A percentile compares a stretch with the other conserved stretches of the same genome.
Conservation (phyloP, 371 early-diverging fungal species). For the Mucor irregularis region DNA sequence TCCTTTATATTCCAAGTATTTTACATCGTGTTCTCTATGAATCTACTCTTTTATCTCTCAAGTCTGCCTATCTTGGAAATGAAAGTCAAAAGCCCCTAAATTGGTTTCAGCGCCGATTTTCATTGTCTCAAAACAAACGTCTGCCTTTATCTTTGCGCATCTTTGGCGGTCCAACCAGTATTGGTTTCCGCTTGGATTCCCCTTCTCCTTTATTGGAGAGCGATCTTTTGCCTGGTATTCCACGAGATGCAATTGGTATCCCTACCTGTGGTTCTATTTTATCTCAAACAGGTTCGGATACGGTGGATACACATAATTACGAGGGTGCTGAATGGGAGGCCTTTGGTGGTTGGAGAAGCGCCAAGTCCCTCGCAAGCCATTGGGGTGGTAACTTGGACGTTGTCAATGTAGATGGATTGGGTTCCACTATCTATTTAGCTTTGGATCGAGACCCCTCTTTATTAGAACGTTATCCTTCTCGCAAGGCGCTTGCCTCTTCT, state of each 20-base stretch:
- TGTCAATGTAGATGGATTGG: constrained; percentile 74
- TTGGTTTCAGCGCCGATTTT: constrained; percentile 15
- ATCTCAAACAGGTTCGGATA: constrained; percentile 47
- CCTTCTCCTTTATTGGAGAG: constrained; percentile 22
- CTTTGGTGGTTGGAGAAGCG: constrained; percentile 32
- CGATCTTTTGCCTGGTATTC: constrained; percentile 34
- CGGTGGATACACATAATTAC: constrained; percentile 12
- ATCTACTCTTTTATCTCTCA: constrained; percentile 60
- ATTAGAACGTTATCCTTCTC: constrained; percentile 53
- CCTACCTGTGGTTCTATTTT: constrained; percentile 50
- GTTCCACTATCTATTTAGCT: constrained; percentile 75
- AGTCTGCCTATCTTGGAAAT: constrained; percentile 51
- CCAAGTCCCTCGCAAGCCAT: constrained; percentile 57
- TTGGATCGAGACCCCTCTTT: constrained; percentile 58
- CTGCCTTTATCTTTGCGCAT: constrained; percentile 41
- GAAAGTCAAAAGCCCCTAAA: constrained; percentile 51
- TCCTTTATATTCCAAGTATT: constrained; percentile 63
- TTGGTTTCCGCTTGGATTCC: constrained; percentile 36
- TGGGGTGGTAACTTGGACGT: constrained; percentile 76
- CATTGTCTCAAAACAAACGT: background rate
- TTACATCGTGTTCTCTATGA: constrained; percentile 72
- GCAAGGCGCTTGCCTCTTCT: constrained; percentile 17
- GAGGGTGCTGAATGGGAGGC: constrained; percentile 28
- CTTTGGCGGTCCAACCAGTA: constrained; percentile 43
- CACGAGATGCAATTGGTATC: constrained; percentile 41